These are phyloP conservation scores for Leucocoprinus birnbaumii DNA, from an alignment of 768 basidiomycete species.

Conservation along the genomic window DNA sequence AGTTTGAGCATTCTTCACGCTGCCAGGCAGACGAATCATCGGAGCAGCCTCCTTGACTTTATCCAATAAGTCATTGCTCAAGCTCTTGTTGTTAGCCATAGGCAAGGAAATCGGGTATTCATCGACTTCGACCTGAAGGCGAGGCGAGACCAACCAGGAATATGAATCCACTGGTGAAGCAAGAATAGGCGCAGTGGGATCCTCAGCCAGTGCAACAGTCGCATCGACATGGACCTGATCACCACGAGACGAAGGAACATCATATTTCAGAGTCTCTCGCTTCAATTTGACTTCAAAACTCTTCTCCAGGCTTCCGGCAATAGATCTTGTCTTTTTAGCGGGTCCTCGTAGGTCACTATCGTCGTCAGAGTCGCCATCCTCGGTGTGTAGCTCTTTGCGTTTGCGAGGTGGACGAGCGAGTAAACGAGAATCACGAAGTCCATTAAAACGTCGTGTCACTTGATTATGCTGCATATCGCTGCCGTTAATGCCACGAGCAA, in stretches of 20 bases:
- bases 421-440: constrained; percentile 5
- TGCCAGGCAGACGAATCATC: constrained; percentile 36
- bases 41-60: constrained; percentile 33
- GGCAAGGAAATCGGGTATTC: too few relatives aligned
- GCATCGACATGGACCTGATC: too few relatives aligned
- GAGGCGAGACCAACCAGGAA: neutral
- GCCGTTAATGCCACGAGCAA: constrained; percentile 12
- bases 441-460: neutral
- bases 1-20: constrained; percentile 28
- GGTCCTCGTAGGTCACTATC: constrained; percentile 39
- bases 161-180: neutral
- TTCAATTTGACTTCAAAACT: constrained; percentile 42
- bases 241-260: constrained; percentile 17
- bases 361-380: neutral
- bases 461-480: neutral
- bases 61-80: constrained; percentile 37
- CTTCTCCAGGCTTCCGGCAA: constrained; percentile 36
- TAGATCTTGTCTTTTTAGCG: constrained; percentile 42
- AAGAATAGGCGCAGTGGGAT: too few relatives aligned
- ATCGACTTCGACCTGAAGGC: neutral
- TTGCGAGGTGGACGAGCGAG: constrained; percentile 4
- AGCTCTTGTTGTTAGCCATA: neutral
- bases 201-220: neutral
- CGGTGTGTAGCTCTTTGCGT: constrained; percentile 7
- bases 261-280: constrained; percentile 28